Percentiles rank a stretch among this genome's conserved stretches.
Evolutionary conservation across 768 basidiomycete species (phyloP).

Genomic region (Gymnopilus junonius): DNA sequence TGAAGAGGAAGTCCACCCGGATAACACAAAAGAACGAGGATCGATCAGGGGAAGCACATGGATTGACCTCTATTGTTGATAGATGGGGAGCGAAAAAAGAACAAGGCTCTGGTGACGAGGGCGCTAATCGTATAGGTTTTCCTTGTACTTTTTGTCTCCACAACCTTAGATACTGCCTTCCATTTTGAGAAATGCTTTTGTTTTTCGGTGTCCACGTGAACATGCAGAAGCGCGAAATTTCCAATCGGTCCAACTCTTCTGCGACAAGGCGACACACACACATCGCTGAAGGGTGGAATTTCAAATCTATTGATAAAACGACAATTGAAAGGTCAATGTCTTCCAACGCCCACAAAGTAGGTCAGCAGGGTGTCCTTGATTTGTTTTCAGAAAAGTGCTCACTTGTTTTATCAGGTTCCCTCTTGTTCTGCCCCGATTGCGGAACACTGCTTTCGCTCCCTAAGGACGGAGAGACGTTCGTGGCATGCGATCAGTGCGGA

Average conservation of each 20-base stretch:
- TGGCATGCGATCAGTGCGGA: slow-evolving; percentile 88
- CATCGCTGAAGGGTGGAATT: neutral
- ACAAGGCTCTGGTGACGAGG: slow-evolving; percentile 7
- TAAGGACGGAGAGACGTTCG: slow-evolving; percentile 68
- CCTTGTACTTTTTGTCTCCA: slow-evolving; percentile 14
- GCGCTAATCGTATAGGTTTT: neutral
- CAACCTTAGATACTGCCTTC: neutral
- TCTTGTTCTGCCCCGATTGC: slow-evolving; percentile 94
- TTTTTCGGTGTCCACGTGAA: slow-evolving; percentile 21
- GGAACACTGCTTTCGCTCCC: slow-evolving; percentile 90
- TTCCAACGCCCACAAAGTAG: slow-evolving; percentile 39
- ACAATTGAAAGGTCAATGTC: slow-evolving; percentile 2
- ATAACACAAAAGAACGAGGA: slow-evolving; percentile 25
- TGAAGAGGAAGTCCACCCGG: slow-evolving; percentile 12
- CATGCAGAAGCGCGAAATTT: slow-evolving; percentile 1
- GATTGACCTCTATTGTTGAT: slow-evolving; percentile 15
- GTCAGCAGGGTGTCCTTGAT: slow-evolving; percentile 27
- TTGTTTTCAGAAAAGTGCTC: neutral
- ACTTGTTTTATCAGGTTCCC: slow-evolving; percentile 63
- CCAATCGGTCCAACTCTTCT: too few relatives aligned
- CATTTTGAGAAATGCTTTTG: slow-evolving; percentile 18
- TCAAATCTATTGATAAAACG: neutral
- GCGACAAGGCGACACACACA: too few relatives aligned
- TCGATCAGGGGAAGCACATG: slow-evolving; percentile 2
- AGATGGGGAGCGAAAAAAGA: neutral